A percentile compares a stretch with the other conserved stretches of the same genome.
These are phyloP conservation scores for Solanum hybrid DNA, from an alignment of 305 asterid genomes.

Conservation along the genomic window DNA sequence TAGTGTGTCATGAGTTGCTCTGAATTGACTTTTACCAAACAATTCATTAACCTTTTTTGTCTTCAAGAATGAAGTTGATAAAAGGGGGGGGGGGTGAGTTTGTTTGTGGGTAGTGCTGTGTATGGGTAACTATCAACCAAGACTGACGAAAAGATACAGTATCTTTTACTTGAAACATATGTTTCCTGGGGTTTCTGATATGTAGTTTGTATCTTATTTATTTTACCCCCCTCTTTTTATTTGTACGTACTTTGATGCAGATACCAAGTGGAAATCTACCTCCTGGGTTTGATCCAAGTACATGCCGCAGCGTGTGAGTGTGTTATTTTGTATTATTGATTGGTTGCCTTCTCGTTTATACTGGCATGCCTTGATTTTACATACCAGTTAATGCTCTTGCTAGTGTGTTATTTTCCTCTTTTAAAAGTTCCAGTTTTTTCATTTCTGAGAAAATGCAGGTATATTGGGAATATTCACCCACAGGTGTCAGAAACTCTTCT, in stretches of 20 bases:
- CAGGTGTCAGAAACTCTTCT: slow-evolving; percentile 84
- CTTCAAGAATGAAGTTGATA: background rate
- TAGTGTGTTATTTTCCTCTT: background rate
- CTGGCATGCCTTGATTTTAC: background rate
- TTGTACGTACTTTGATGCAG: background rate
- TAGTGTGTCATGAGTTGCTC: background rate
- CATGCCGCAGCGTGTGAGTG: slow-evolving; percentile 99
- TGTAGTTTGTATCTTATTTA: background rate
- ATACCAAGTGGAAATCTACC: slow-evolving; percentile 90
- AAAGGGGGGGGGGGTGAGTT: background rate
- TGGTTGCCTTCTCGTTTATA: background rate
- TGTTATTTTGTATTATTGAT: slow-evolving; percentile 11
- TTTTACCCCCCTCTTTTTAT: background rate
- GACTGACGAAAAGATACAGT: background rate
- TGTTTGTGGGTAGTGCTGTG: background rate
- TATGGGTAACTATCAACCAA: background rate
- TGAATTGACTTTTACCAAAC: background rate
- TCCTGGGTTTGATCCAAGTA: slow-evolving; percentile 89
- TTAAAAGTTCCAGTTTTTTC: slow-evolving; percentile 9
- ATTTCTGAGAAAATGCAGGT: slow-evolving; percentile 55
- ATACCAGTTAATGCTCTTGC: background rate
- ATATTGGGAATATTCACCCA: slow-evolving; percentile 74
- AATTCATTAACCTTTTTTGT: background rate
- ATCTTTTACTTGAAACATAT: background rate
- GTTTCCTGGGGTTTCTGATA: background rate